A percentile compares a stretch with the other conserved stretches of the same genome.
These are phyloP conservation scores for Pseudogymnoascus sp. DNA, from an alignment of 2,329 filamentous ascomycete species.

Conservation along the genomic window DNA sequence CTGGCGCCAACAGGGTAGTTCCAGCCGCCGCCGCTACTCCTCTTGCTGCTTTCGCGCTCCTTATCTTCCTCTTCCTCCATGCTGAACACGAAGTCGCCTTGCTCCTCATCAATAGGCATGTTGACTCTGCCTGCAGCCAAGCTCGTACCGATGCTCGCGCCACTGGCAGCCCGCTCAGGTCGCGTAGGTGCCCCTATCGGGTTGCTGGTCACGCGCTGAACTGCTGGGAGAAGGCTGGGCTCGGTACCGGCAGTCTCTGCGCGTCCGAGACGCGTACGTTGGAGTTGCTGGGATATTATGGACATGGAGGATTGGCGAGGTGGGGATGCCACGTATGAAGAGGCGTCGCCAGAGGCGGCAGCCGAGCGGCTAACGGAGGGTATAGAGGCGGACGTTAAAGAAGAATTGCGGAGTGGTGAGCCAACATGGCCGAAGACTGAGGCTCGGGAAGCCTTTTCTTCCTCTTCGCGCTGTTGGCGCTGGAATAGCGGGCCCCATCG, in stretches of 20 bases:
- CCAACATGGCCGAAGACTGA: slow-evolving; percentile 62
- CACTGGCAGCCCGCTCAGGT: slow-evolving; percentile 53
- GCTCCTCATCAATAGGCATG: slow-evolving; percentile 59
- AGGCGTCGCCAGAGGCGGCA: slow-evolving; percentile 23
- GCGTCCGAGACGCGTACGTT: slow-evolving; percentile 45
- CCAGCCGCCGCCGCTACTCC: slow-evolving; percentile 27
- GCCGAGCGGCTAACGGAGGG: slow-evolving; percentile 28
- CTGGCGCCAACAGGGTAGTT: slow-evolving; percentile 19
- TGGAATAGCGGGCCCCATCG: slow-evolving; percentile 56
- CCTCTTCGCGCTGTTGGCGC: slow-evolving; percentile 52
- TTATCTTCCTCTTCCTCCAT: slow-evolving; percentile 58
- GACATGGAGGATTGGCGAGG: slow-evolving; percentile 42
- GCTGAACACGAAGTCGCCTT: slow-evolving; percentile 56
- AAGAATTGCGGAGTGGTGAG: slow-evolving; percentile 57
- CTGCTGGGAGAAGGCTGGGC: slow-evolving; percentile 44
- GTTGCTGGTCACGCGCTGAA: slow-evolving; percentile 36
- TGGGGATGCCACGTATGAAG: slow-evolving; percentile 27
- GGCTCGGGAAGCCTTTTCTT: slow-evolving; percentile 32
- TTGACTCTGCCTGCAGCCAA: slow-evolving; percentile 47
- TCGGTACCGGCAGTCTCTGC: slow-evolving; percentile 38
- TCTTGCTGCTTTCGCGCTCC: slow-evolving; percentile 42
- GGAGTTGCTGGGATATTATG: slow-evolving; percentile 55
- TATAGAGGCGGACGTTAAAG: slow-evolving; percentile 42
- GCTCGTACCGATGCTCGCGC: slow-evolving; percentile 40
- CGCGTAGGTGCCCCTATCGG: slow-evolving; percentile 32